phyloP scores from a whole-genome alignment of 106 monocot genomes.

The Ottelia alismoides region DNA sequence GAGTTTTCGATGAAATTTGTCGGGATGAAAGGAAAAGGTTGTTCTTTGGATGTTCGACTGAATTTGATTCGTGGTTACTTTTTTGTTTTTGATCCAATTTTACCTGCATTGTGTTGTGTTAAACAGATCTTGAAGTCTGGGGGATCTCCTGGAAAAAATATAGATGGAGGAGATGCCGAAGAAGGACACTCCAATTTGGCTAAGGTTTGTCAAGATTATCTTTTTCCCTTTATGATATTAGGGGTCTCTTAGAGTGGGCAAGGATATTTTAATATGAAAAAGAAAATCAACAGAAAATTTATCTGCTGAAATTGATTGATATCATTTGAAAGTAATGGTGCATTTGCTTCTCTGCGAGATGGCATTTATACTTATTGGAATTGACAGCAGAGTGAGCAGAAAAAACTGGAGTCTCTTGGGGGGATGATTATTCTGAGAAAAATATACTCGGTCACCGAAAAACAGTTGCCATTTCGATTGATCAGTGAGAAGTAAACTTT shows the following conservation, averaged over 20 bases:
- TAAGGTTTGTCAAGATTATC: slow-evolving; percentile 3
- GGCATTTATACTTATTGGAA: neutral
- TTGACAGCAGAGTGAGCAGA: neutral
- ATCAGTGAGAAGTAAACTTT: too few species aligned
- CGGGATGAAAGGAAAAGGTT: too few species aligned
- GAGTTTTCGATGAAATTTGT: too few species aligned
- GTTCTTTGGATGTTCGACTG: too few species aligned
- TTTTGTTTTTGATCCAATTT: neutral
- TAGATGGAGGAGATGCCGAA: slow-evolving; percentile 3
- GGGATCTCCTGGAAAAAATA: neutral
- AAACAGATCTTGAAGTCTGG: slow-evolving; percentile 5
- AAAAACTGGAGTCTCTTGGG: too few species aligned
- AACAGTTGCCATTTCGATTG: too few species aligned
- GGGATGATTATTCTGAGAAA: too few species aligned
- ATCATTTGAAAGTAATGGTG: neutral
- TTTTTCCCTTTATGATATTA: neutral
- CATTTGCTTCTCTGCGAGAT: neutral
- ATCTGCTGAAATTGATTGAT: neutral
- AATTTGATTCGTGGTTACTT: neutral
- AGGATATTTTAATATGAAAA: too few species aligned
- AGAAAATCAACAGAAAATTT: too few species aligned
- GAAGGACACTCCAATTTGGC: slow-evolving; percentile 2
- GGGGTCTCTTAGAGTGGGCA: too few species aligned
- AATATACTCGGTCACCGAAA: too few species aligned
- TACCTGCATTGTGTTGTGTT: neutral